Evolutionary conservation across 164 flowering plant species (phyloP), one percentile per base, ranked within the genome.

Genomic region (Stephania japonica): DNA sequence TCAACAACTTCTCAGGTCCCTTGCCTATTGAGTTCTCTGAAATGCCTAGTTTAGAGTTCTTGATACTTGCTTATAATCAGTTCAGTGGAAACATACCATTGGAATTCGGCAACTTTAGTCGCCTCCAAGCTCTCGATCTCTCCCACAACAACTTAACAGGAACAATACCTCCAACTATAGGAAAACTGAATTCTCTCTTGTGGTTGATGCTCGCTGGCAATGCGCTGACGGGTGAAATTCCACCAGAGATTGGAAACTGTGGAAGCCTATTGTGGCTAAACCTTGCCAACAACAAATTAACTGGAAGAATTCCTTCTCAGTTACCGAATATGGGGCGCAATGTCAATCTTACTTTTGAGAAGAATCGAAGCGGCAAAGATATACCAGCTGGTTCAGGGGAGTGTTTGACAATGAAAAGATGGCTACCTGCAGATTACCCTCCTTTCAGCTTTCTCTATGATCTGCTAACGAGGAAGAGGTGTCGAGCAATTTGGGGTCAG

Each of bases 191-290:
- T 5, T 94, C 97, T 14, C 85, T 94, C 18, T 73, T 94, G 27
- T 94, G 97, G 98, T 70, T 94, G 75, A 92, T 94, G 98, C 90
- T 94, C 4, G 97, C 95, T 6, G 80, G 84, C 75, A 94, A 94
- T 73, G 67, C 72, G 0, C 76, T 94, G 1, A 70, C 87, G 0
- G 98, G 94, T 9, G 85, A 78, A 75, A 91, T 94, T 43, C 98
- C 98, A 5, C 79, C 76, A 0, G 93, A 91, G 80, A 72, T 94
- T 41, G 98, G 98, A 11, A 91, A 86, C 69, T 94, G 98, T 80
- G 74, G 78, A 23, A 94, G 97, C 85, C 78, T 94, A 71, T 71
- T 94, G 16, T 94, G 98, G 98, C 23, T 94, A 25, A 94, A 94
- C 72, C 88, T 94, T 19, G 95, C 91, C 18, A 83, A 90, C 79